Evolutionary conservation across 2,329 filamentous ascomycete species (phyloP).

Genomic region (Penicillium sp.): DNA sequence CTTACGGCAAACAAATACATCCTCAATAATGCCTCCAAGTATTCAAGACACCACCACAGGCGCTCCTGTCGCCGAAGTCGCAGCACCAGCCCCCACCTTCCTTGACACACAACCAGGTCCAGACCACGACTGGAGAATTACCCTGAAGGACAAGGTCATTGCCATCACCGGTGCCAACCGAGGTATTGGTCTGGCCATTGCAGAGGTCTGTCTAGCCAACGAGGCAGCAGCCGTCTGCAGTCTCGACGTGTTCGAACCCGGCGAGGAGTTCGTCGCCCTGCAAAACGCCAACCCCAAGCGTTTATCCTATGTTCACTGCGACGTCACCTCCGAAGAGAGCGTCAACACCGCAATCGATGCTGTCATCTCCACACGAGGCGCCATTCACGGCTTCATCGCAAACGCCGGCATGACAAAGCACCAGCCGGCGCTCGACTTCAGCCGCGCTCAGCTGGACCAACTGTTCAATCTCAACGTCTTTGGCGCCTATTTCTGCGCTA

Average conservation of each 20-base stretch:
- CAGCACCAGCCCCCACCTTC: not conserved
- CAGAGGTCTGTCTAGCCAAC: constrained; percentile 49
- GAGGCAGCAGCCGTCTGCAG: constrained; percentile 42
- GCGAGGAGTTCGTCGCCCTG: constrained; percentile 35
- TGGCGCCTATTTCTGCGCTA: constrained; percentile 33
- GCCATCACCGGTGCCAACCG: constrained; percentile 32
- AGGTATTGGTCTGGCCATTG: constrained; percentile 46
- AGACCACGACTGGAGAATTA: constrained; percentile 41
- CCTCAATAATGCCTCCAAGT: not conserved
- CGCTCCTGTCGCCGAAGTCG: not conserved
- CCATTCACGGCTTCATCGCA: not conserved
- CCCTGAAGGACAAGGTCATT: constrained; percentile 41
- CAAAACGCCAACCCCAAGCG: constrained; percentile 41
- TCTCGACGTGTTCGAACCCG: constrained; percentile 40
- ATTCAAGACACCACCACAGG: not conserved
- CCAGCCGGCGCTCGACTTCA: constrained; percentile 47
- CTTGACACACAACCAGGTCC: not conserved
- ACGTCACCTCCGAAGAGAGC: constrained; percentile 46
- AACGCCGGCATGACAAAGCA: constrained; percentile 44
- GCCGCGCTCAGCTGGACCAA: constrained; percentile 38
- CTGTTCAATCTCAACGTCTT: constrained; percentile 47
- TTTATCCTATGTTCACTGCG: constrained; percentile 47
- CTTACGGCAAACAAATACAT: not conserved
- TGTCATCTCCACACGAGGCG: not conserved
- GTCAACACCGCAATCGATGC: constrained; percentile 20